Conservation (phyloP, 177 flowering plant species). For the Vitis hybrid region DNA sequence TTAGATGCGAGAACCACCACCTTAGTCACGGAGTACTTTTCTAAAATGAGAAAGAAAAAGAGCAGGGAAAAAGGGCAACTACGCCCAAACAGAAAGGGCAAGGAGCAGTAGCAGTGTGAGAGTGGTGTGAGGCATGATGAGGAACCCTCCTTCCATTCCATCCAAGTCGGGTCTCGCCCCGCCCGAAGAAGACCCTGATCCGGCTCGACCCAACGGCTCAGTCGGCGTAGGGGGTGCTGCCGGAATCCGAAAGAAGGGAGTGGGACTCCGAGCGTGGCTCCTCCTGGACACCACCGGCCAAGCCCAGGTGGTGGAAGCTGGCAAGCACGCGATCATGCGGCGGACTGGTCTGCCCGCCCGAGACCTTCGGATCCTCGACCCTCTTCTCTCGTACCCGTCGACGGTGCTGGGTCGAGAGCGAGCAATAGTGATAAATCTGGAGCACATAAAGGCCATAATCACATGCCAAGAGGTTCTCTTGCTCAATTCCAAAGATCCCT, state of each 20-base stretch:
- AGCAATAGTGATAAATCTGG: slow-evolving; percentile 95
- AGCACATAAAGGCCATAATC: slow-evolving; percentile 94
- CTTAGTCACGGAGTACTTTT: too few species aligned
- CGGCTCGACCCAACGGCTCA: slow-evolving; percentile 2
- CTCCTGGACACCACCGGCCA: slow-evolving; percentile 71
- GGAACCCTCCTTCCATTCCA: slow-evolving; percentile 12
- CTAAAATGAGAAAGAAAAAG: too few species aligned
- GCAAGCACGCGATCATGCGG: slow-evolving; percentile 90
- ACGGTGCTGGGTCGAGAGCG: slow-evolving; percentile 76
- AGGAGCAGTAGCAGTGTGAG: neutral
- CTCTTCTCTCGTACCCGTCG: slow-evolving; percentile 85
- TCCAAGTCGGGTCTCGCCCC: slow-evolving; percentile 13
- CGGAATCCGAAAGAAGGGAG: slow-evolving; percentile 63
- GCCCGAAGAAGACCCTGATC: slow-evolving; percentile 35
- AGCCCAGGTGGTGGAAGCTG: slow-evolving; percentile 72
- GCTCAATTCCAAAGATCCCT: slow-evolving; percentile 72
- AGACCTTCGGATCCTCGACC: slow-evolving; percentile 89
- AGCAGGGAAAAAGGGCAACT: too few species aligned
- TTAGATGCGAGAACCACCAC: too few species aligned
- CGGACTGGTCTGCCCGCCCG: slow-evolving; percentile 92
- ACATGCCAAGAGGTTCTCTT: slow-evolving; percentile 82
- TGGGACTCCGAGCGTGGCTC: slow-evolving; percentile 72
- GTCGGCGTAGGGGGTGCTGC: slow-evolving; percentile 6
- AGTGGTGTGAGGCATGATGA: slow-evolving; percentile 12
- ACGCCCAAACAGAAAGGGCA: slow-evolving; percentile 1